Evolutionary conservation across 78 protist genomes (phyloP).

Genomic region (Tieghemostelium lacteum): DNA sequence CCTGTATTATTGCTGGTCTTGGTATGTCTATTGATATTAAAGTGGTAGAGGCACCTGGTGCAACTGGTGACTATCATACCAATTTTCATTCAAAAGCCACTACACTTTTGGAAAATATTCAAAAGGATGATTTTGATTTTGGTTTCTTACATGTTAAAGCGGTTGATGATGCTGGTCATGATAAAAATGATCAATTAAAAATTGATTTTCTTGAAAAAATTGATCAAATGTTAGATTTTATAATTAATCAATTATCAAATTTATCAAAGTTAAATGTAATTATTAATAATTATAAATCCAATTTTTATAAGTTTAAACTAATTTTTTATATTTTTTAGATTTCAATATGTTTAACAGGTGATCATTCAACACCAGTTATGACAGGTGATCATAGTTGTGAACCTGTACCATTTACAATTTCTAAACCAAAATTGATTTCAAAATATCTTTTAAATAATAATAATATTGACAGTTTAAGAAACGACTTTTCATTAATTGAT

Average conservation of each 20-base stretch:
- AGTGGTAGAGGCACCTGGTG: slow-evolving; percentile 75
- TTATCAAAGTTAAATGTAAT: slow-evolving; percentile 10
- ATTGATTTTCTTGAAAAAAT: slow-evolving; percentile 36
- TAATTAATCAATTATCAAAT: slow-evolving; percentile 5
- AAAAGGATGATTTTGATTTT: slow-evolving; percentile 46
- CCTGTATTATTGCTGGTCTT: slow-evolving; percentile 91
- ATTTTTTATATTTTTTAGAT: not conserved
- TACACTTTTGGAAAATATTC: slow-evolving; percentile 25
- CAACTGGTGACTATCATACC: slow-evolving; percentile 92
- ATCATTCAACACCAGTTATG: slow-evolving; percentile 90
- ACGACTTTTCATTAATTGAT: slow-evolving; percentile 7
- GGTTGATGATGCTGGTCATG: slow-evolving; percentile 92
- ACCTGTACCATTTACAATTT: slow-evolving; percentile 86
- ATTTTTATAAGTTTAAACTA: not conserved
- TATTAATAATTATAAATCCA: too few relatives aligned
- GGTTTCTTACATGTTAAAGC: slow-evolving; percentile 92
- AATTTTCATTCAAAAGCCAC: slow-evolving; percentile 83
- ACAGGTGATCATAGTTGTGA: slow-evolving; percentile 88
- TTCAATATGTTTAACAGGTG: slow-evolving; percentile 87
- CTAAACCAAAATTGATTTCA: slow-evolving; percentile 10
- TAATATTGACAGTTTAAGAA: not conserved
- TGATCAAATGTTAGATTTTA: slow-evolving; percentile 61
- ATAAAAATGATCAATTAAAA: slow-evolving; percentile 72
- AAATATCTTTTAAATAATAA: not conserved
- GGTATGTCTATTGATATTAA: slow-evolving; percentile 86